Percentiles rank a stretch among this genome's conserved stretches.
Conservation (phyloP, 2,329 filamentous ascomycete species). For the Beauveria scarabaeidicola region DNA sequence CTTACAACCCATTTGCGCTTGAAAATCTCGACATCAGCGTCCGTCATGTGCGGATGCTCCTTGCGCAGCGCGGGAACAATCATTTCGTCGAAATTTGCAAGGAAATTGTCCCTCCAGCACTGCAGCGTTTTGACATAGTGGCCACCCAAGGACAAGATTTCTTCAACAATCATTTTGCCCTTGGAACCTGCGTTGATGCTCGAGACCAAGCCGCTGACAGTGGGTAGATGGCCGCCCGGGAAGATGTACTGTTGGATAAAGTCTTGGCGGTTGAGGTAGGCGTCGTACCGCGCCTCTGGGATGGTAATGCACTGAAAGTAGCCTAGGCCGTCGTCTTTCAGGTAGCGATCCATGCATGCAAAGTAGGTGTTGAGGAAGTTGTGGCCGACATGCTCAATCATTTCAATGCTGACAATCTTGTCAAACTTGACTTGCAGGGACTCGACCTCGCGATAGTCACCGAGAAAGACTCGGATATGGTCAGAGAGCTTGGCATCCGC, state of each 20-base stretch:
- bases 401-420: slow-evolving; percentile 67
- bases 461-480: slow-evolving; percentile 53
- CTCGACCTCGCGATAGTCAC: slow-evolving; percentile 58
- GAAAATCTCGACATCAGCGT: slow-evolving; percentile 58
- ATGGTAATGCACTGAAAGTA: slow-evolving; percentile 74
- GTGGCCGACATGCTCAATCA: slow-evolving; percentile 65
- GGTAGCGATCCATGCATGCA: slow-evolving; percentile 49
- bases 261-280: slow-evolving; percentile 57
- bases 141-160: slow-evolving; percentile 62
- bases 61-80: slow-evolving; percentile 52
- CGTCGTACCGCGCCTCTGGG: slow-evolving; percentile 58
- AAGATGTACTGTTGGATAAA: slow-evolving; percentile 75
- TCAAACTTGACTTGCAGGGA: slow-evolving; percentile 49
- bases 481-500: slow-evolving; percentile 48
- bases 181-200: slow-evolving; percentile 53
- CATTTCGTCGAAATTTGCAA: slow-evolving; percentile 48
- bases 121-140: slow-evolving; percentile 64
- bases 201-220: slow-evolving; percentile 46
- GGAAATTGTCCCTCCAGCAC: slow-evolving; percentile 59
- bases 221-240: slow-evolving; percentile 62
- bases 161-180: slow-evolving; percentile 57
- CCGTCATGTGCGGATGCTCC: slow-evolving; percentile 50
- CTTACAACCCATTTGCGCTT: slow-evolving; percentile 61
- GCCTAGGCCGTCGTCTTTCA: slow-evolving; percentile 60
- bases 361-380: slow-evolving; percentile 64